Conservation (phyloP, 2,329 filamentous ascomycete species). For the Cordyceps farinosa region DNA sequence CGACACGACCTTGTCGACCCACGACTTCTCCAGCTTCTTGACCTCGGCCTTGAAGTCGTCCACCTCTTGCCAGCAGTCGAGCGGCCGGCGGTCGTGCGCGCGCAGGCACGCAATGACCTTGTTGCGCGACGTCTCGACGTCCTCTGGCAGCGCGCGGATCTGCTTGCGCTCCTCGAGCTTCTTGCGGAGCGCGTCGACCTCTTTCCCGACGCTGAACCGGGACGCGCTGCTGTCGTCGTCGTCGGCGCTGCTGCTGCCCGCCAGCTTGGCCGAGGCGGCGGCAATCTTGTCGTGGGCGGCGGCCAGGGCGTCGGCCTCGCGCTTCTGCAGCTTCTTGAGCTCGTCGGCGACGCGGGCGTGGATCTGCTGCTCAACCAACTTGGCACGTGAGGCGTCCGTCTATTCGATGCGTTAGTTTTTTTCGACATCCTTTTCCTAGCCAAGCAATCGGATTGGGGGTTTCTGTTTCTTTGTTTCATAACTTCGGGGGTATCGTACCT, state of each 20-base stretch:
- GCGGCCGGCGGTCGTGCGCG: constrained; percentile 77
- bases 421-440: not conserved
- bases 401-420: constrained; percentile 35
- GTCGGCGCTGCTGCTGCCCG: constrained; percentile 35
- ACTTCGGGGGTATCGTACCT: constrained; percentile 54
- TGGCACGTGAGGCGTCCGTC: constrained; percentile 85
- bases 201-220: constrained; percentile 53
- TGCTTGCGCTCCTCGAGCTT: constrained; percentile 62
- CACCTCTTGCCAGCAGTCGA: constrained; percentile 94
- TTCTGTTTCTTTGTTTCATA: not conserved
- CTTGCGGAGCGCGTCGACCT: constrained; percentile 55
- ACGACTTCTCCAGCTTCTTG: constrained; percentile 75
- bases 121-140: constrained; percentile 69
- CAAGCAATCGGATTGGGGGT: not conserved
- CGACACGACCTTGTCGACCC: constrained; percentile 77
- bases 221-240: constrained; percentile 34
- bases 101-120: constrained; percentile 77
- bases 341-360: constrained; percentile 83
- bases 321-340: constrained; percentile 72
- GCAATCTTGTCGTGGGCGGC: constrained; percentile 64
- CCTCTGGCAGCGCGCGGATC: constrained; percentile 65
- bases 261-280: constrained; percentile 56
- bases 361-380: constrained; percentile 79
- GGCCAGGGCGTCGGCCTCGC: constrained; percentile 66
- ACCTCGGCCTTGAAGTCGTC: constrained; percentile 89